Evolutionary conservation across 106 monocot species (phyloP).

Genomic region (Dactylorhiza incarnata): DNA sequence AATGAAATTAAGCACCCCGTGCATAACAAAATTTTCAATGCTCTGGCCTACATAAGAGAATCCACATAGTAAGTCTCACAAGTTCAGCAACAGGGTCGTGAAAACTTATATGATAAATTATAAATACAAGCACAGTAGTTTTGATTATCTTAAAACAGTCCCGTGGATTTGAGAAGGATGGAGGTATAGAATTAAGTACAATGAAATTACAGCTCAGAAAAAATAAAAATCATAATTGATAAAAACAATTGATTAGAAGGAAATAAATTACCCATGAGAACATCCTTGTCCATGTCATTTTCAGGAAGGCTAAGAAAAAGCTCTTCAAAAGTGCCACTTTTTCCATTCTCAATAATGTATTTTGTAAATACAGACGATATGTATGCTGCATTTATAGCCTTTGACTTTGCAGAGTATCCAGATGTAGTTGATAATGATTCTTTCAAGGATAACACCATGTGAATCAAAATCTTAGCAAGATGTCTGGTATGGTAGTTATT

Average conservation of each 20-base stretch:
- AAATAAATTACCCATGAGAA: constrained; percentile 38
- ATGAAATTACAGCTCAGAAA: neutral
- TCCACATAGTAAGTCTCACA: constrained; percentile 10
- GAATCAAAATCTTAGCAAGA: constrained; percentile 87
- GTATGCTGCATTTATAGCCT: constrained; percentile 80
- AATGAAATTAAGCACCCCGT: constrained; percentile 60
- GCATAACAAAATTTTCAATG: constrained; percentile 64
- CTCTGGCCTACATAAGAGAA: constrained; percentile 43
- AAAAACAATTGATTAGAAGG: neutral
- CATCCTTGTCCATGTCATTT: constrained; percentile 37
- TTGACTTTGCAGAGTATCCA: constrained; percentile 41
- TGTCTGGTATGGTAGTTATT: constrained; percentile 85
- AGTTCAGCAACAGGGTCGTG: neutral
- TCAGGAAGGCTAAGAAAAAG: constrained; percentile 58
- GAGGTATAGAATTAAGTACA: neutral
- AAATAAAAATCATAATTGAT: constrained; percentile 5
- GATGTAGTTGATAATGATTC: constrained; percentile 37
- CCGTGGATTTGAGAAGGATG: neutral
- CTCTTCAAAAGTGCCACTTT: constrained; percentile 63
- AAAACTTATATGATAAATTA: neutral
- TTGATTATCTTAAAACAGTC: neutral
- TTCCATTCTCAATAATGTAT: constrained; percentile 78
- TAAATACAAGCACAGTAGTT: neutral
- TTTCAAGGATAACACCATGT: constrained; percentile 82
- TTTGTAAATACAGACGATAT: constrained; percentile 92